A percentile compares a stretch with the other conserved stretches of the same genome.
Conservation (phyloP, 2,329 filamentous ascomycete genomes). For the Xylaria sp. region DNA sequence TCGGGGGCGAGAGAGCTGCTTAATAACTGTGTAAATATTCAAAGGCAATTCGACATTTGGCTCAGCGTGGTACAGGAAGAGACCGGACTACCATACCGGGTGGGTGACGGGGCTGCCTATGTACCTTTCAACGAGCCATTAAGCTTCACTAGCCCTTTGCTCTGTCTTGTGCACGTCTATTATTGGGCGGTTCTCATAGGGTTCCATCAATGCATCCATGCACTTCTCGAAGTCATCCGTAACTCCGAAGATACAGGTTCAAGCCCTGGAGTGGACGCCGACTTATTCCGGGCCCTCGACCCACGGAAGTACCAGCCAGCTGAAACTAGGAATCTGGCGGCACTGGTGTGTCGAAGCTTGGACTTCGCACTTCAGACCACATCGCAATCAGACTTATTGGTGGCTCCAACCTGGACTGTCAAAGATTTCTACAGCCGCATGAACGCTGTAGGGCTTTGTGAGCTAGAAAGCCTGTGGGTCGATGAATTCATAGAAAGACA, state of each 20-base stretch:
- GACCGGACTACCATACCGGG: conserved; percentile 54
- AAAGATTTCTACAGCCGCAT: conserved; percentile 45
- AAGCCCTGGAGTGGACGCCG: conserved; percentile 54
- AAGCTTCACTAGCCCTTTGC: conserved; percentile 57
- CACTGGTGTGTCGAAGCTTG: conserved; percentile 62
- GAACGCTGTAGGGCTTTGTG: conserved; percentile 40
- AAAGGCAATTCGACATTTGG: conserved; percentile 63
- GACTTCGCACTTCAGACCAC: conserved; percentile 59
- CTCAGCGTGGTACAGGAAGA: conserved; percentile 46
- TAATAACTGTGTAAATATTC: conserved; percentile 59
- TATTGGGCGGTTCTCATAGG: conserved; percentile 65
- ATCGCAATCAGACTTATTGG: conserved; percentile 48
- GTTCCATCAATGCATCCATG: conserved; percentile 61
- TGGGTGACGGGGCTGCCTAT: conserved; percentile 43
- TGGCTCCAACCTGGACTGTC: conserved; percentile 46
- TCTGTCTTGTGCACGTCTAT: conserved; percentile 61
- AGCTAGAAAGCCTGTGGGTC: conserved; percentile 46
- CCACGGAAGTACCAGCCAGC: conserved; percentile 54
- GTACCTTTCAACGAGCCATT: conserved; percentile 60
- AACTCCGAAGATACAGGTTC: conserved; percentile 56
- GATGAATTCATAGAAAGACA: conserved; percentile 41
- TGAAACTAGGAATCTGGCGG: conserved; percentile 58
- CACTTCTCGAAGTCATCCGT: conserved; percentile 58
- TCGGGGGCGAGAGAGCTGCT: conserved; percentile 62
- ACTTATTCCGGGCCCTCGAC: conserved; percentile 55